Conservation (phyloP, 495 filamentous ascomycete species). For the Lasiosphaeria hispida region DNA sequence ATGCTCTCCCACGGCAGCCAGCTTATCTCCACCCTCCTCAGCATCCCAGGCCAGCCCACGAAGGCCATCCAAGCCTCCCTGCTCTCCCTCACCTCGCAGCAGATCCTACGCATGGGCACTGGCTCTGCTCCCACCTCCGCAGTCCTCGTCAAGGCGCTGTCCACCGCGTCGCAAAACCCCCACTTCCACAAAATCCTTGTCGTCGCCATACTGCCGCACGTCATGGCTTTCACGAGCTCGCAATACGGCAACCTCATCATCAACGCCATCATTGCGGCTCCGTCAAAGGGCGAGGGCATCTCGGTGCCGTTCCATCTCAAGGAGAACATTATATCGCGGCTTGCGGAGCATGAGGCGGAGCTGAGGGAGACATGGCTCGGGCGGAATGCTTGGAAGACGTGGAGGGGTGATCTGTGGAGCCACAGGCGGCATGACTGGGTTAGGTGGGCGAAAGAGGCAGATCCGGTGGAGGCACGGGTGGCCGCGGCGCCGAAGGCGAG, state of each 20-base stretch:
- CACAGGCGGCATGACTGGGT: conserved; percentile 68
- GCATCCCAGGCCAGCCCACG: conserved; percentile 39
- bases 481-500: conserved; percentile 23
- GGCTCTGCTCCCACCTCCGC: conserved; percentile 49
- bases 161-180: conserved; percentile 57
- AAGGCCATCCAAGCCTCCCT: conserved; percentile 45
- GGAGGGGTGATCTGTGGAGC: conserved; percentile 80
- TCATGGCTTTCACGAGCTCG: conserved; percentile 65
- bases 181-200: conserved; percentile 49
- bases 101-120: conserved; percentile 37
- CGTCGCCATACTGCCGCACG: conserved; percentile 48
- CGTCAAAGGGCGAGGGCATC: conserved; percentile 41
- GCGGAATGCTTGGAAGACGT: conserved; percentile 83
- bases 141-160: conserved; percentile 67
- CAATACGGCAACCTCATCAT: conserved; percentile 74
- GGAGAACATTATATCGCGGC: conserved; percentile 46
- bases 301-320: conserved; percentile 54
- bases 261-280: conserved; percentile 69
- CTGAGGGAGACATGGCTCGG: conserved; percentile 75
- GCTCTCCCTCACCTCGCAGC: conserved; percentile 34
- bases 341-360: conserved; percentile 53
- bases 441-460: conserved; percentile 58
- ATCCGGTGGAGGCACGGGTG: conserved; percentile 31
- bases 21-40: conserved; percentile 40
- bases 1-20: conserved; percentile 46